Conservation (phyloP, 2,329 filamentous ascomycete species). For the Neopestalotiopsis sp. region DNA sequence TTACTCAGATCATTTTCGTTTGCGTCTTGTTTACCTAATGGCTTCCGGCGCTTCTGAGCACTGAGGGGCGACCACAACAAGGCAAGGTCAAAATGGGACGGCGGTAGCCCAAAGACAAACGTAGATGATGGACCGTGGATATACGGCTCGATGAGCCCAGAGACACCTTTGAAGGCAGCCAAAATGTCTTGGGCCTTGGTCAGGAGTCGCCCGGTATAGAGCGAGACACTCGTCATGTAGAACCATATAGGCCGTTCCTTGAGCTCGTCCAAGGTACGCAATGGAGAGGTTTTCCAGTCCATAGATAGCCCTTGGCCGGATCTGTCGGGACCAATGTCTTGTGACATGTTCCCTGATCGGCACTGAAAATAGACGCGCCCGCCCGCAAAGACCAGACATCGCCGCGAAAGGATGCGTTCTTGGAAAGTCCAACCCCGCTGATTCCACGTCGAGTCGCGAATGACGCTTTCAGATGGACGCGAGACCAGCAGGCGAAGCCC, state of each 20-base stretch:
- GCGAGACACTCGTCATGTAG: slow-evolving; percentile 13
- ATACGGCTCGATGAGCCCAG: not conserved
- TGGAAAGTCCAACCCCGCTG: slow-evolving; percentile 16
- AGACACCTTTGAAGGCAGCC: not conserved
- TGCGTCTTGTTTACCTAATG: too few relatives aligned
- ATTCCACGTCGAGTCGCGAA: not conserved
- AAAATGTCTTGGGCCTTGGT: not conserved
- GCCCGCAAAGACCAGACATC: slow-evolving; percentile 17
- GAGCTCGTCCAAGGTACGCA: slow-evolving; percentile 11
- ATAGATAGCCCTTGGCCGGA: not conserved
- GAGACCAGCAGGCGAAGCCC: not conserved
- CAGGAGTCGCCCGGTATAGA: slow-evolving; percentile 5
- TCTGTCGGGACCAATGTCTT: not conserved
- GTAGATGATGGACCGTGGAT: too few relatives aligned
- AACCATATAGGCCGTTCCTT: slow-evolving; percentile 10
- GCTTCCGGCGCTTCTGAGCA: too few relatives aligned
- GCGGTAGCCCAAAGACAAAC: too few relatives aligned
- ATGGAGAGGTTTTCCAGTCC: slow-evolving; percentile 9
- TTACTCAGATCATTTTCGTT: too few relatives aligned
- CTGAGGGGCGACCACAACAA: too few relatives aligned
- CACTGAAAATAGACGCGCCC: slow-evolving; percentile 16
- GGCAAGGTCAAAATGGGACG: too few relatives aligned
- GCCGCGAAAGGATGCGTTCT: slow-evolving; percentile 3
- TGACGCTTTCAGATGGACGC: not conserved
- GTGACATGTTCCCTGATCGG: not conserved